Conservation (phyloP, 257 asterid genomes). For the Jacaranda copaia region DNA sequence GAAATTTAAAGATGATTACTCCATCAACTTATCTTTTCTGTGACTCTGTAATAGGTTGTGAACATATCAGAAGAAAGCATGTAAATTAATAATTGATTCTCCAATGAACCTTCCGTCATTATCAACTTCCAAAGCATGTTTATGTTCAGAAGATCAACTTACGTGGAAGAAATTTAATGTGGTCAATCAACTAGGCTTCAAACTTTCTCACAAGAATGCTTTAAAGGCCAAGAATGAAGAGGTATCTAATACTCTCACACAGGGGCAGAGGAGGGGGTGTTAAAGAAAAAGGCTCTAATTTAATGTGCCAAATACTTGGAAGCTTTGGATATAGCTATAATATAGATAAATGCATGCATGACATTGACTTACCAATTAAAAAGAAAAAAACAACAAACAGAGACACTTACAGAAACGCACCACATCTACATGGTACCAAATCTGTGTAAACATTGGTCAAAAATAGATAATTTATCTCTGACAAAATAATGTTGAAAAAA, state of each 20-base stretch:
- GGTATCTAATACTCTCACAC: neutral
- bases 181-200: neutral
- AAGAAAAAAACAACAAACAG: neutral
- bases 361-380: neutral
- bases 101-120: neutral
- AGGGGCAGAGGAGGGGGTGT: neutral
- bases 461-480: neutral
- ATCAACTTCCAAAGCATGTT: slow-evolving; percentile 18
- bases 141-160: neutral
- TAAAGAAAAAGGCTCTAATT: neutral
- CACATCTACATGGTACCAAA: slow-evolving; percentile 6
- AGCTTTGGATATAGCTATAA: neutral
- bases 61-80: slow-evolving; percentile 5
- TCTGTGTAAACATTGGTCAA: neutral
- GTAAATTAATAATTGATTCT: neutral
- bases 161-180: neutral
- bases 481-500: neutral
- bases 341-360: slow-evolving; percentile 14
- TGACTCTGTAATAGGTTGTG: neutral
- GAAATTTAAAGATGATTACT: neutral
- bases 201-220: neutral
- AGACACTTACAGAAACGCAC: neutral
- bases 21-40: neutral
- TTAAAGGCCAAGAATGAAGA: neutral
- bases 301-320: neutral